Evolutionary conservation across 106 monocot species (phyloP), one percentile per base, ranked within the genome.

Genomic region (Platanthera guangdongensis): DNA sequence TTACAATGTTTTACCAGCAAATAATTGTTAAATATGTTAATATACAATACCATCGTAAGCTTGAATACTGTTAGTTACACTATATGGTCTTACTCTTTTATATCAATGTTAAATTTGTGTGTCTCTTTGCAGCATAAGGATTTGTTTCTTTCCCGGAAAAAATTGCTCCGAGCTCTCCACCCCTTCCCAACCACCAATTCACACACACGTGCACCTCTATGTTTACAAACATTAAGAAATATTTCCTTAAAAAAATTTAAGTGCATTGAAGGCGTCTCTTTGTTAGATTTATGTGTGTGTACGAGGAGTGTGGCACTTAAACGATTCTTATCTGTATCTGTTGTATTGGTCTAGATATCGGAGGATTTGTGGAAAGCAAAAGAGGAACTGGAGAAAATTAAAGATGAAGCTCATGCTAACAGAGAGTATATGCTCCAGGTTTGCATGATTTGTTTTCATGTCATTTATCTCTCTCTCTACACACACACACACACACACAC

Each of bases 341-440:
- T 8, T 0, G 7, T 60, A 6, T 67, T 30, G 30, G 12, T 25
- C 5, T 46, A 72, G 72, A 18, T 39, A 39, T 75, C 75, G 28
- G 83, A 70, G 19, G 91, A 93, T 18, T 50, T 84, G 4, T 84
- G 79, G 81, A 91, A 88, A 85, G 12, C 80, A 32, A 85, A 86
- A 60, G 91, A 97, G 67, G 97, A 99, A 70, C 39, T 89, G 71
- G 90, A 89, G 59, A 92, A 88, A 57, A 15, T 90, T 69, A 99
- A 86, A 69, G 94, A 99, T 50, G 99, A 94, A 77, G 89, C 94
- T 62, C 75, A 72, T 57, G 86, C 86, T 76, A 92, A 90, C 80
- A 94, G 87, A 74, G 82, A 83, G 50, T 90, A 88, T 78, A 92
- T 99, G 99, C 62, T 85, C 21, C 99, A 97, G 91, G 97, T 97